A percentile compares a stretch with the other conserved stretches of the same genome.
These are phyloP conservation scores for Fraxinus angustifolia DNA, from an alignment of 305 asterid genomes.

Conservation along the genomic window DNA sequence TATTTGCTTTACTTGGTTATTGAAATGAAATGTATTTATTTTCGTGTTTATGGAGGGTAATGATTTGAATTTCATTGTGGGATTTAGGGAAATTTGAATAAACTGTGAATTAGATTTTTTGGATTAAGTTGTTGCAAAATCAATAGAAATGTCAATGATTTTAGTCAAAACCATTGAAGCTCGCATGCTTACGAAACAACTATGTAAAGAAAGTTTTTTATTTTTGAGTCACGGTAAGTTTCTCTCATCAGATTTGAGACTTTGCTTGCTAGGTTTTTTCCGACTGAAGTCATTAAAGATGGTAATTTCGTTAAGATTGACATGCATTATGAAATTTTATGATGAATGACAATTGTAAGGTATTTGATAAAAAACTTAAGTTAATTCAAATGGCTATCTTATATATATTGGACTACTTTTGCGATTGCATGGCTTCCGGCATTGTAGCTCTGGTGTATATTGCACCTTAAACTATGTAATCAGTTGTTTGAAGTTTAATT, in stretches of 20 bases:
- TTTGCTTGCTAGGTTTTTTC: neutral
- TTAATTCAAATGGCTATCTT: neutral
- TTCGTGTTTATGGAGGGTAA: neutral
- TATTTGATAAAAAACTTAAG: neutral
- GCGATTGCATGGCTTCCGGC: neutral
- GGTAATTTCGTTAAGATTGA: neutral
- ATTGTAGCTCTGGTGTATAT: neutral
- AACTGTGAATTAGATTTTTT: neutral
- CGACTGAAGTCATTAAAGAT: neutral
- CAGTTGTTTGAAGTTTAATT: neutral
- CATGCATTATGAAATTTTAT: neutral
- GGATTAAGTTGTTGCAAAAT: neutral
- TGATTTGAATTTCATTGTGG: neutral
- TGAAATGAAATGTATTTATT: neutral
- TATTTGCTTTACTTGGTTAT: neutral
- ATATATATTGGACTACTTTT: neutral
- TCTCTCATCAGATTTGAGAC: neutral
- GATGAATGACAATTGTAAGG: neutral
- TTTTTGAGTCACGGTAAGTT: neutral
- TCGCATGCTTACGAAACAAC: neutral
- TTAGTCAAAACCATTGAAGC: neutral
- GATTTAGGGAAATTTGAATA: neutral
- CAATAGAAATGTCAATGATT: neutral
- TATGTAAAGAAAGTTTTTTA: neutral
- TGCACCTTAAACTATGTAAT: neutral